Evolutionary conservation across 1,139 yeast genomes (phyloP), one percentile per base, ranked within the genome.

Genomic region (Scheffersomyces stambukii): DNA sequence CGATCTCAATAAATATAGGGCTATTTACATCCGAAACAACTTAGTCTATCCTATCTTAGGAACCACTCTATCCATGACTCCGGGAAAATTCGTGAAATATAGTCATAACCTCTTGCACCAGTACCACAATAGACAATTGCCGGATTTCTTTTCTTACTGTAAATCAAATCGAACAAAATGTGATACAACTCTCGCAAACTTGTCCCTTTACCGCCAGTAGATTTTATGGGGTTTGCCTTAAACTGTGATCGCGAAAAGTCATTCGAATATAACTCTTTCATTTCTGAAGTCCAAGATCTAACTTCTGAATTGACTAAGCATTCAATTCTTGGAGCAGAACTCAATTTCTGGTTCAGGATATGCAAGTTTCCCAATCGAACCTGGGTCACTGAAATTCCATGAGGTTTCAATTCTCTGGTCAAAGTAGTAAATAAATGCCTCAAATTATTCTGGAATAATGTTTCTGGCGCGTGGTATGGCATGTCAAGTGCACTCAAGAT

Each of bases 391-490:
- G 61, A 54, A 9, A 73, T 42, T 9, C 60, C 58, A 27, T 70
- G 75, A 21, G 62, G 62, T 9, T 42, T 35, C 6, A 67, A 43
- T 40, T 69, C 79, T 32, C 70, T 50, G 1, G 64, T 46, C 28
- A 67, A 46, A 1, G 61, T 48, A 1, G 66, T 60, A 41, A 69
- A 62, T 5, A 72, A 42, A 16, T 55, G 48, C 23, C 57, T 55
- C 16, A 71, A 29, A 9, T 59, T 45, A 28, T 53, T 56, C 31
- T 63, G 67, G 19, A 63, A 64, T 10, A 70, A 40, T 2, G 66
- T 56, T 34, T 73, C 78, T 0, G 75, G 67, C 1, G 69, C 70
- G 43, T 71, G 76, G 46, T 64, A 73, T 6, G 77, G 72, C 40
- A 71, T 39, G 16, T 56, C 49, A 24, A 72, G 48, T 1, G 65